Conservation (phyloP, 768 basidiomycete genomes). For the Clavaria fumosa region DNA sequence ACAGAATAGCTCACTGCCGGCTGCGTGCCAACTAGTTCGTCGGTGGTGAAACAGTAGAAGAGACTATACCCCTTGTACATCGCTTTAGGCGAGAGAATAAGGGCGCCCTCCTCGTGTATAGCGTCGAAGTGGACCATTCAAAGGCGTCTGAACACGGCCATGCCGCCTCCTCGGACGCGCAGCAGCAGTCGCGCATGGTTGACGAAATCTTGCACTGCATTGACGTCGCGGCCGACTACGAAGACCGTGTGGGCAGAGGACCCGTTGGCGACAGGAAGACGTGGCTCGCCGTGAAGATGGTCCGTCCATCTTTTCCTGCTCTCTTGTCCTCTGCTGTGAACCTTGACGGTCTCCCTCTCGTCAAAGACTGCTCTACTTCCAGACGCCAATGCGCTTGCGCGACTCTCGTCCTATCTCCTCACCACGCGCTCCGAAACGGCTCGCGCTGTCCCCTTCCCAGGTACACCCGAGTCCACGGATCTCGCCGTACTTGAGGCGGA, state of each 20-base stretch:
- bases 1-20: neutral
- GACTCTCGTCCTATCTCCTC: constrained; percentile 44
- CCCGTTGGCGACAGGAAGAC: constrained; percentile 34
- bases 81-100: constrained; percentile 50
- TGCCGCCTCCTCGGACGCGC: constrained; percentile 15
- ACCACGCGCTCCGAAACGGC: constrained; percentile 22
- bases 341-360: constrained; percentile 1
- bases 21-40: constrained; percentile 45
- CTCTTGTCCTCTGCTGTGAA: neutral
- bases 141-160: constrained; percentile 22
- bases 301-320: constrained; percentile 19
- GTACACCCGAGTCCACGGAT: constrained; percentile 45
- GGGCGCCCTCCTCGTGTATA: constrained; percentile 69
- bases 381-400: constrained; percentile 41
- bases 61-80: constrained; percentile 47
- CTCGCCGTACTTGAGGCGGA: constrained; percentile 30
- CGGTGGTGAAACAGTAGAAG: constrained; percentile 68
- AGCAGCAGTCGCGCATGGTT: constrained; percentile 50
- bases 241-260: constrained; percentile 39
- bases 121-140: constrained; percentile 65
- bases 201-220: constrained; percentile 65
- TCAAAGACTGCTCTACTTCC: constrained; percentile 54
- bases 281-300: constrained; percentile 80
- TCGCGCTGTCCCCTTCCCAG: constrained; percentile 37
- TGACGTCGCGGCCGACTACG: constrained; percentile 69